These are phyloP conservation scores for Pestalotiopsis sp. DNA, from an alignment of 2,329 filamentous ascomycete species.

Conservation along the genomic window DNA sequence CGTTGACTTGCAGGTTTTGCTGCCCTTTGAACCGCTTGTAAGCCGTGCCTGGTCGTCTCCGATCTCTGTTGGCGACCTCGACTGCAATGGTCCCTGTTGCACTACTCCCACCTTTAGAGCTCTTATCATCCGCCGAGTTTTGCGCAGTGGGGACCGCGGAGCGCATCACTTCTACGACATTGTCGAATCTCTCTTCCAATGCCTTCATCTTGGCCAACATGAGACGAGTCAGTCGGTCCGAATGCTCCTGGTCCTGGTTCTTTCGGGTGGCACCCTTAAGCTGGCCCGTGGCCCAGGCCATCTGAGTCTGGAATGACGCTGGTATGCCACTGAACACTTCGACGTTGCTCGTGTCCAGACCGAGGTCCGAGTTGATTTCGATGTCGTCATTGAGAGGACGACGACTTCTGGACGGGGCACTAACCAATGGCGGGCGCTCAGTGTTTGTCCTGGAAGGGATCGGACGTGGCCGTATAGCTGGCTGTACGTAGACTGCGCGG, in stretches of 20 bases:
- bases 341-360: constrained; percentile 60
- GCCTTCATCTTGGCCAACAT: constrained; percentile 91
- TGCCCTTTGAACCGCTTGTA: neutral
- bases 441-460: constrained; percentile 60
- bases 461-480: constrained; percentile 57
- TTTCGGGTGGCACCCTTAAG: constrained; percentile 46
- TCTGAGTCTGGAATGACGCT: constrained; percentile 79
- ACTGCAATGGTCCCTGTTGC: neutral
- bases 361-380: constrained; percentile 74
- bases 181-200: constrained; percentile 86
- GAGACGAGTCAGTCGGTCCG: constrained; percentile 75
- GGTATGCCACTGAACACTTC: constrained; percentile 64
- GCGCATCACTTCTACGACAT: constrained; percentile 82
- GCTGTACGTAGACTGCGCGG: constrained; percentile 43
- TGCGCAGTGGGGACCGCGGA: constrained; percentile 49
- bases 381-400: constrained; percentile 69
- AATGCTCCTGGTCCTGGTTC: constrained; percentile 43
- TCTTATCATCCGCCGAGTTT: constrained; percentile 53
- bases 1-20: neutral
- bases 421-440: constrained; percentile 55
- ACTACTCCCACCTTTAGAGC: constrained; percentile 15
- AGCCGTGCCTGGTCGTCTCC: neutral
- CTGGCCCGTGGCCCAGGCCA: constrained; percentile 72
- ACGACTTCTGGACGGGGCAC: constrained; percentile 47
- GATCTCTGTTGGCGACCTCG: constrained; percentile 2